Conservation (phyloP, 2,329 filamentous ascomycete species). For the Pseudopithomyces chartarum region DNA sequence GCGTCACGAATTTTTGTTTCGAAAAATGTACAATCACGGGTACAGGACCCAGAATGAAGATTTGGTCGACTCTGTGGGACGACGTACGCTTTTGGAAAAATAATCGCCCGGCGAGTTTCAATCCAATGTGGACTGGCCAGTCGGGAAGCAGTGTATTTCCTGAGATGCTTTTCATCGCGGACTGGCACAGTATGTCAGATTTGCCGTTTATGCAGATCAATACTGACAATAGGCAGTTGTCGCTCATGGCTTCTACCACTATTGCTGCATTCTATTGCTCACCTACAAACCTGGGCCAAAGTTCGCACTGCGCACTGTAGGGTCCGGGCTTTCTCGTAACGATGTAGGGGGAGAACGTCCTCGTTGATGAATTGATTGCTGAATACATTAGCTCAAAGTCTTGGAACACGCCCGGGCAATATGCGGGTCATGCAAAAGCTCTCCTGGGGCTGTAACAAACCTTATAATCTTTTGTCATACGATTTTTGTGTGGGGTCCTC, state of each 20-base stretch:
- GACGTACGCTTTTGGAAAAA: conserved; percentile 27
- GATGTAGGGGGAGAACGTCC: conserved; percentile 22
- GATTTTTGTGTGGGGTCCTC: conserved; percentile 16
- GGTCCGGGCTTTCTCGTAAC: conserved; percentile 18
- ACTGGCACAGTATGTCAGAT: conserved; percentile 34
- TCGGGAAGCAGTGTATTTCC: conserved; percentile 23
- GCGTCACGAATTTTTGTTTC: conserved; percentile 38
- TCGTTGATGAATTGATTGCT: conserved; percentile 16
- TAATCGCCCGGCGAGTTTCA: conserved; percentile 31
- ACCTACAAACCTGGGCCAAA: conserved; percentile 35
- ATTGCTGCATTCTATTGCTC: conserved; percentile 36
- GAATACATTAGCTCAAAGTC: conserved; percentile 20
- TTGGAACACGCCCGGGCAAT: conserved; percentile 5
- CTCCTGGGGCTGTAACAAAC: background rate
- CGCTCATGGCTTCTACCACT: conserved; percentile 34
- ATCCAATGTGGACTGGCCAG: conserved; percentile 32
- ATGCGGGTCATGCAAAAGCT: conserved; percentile 10
- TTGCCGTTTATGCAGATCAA: no score
- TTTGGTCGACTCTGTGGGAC: conserved; percentile 32
- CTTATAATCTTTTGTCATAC: conserved; percentile 12
- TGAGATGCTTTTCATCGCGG: conserved; percentile 35
- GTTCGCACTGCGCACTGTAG: conserved; percentile 29
- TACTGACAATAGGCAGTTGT: conserved; percentile 17
- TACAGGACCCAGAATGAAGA: conserved; percentile 11
- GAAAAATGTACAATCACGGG: conserved; percentile 21